A percentile compares a stretch with the other conserved stretches of the same genome.
These are phyloP conservation scores for Polysphondylium violaceum DNA, from an alignment of 78 protist species.

Conservation along the genomic window DNA sequence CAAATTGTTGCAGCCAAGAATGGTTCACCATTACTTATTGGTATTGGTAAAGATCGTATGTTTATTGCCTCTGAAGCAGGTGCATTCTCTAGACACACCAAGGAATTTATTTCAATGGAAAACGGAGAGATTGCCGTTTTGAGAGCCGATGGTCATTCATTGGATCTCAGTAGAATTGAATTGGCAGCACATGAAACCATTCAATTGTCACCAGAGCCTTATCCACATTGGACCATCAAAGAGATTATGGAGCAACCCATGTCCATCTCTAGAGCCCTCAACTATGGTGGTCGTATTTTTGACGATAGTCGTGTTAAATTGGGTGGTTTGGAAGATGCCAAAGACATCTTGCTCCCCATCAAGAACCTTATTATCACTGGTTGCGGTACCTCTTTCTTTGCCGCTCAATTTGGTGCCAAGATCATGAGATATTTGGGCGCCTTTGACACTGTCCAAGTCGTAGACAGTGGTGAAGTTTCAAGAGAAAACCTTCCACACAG, in stretches of 20 bases:
- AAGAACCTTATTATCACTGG: slow-evolving; percentile 87
- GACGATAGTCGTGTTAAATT: slow-evolving; percentile 76
- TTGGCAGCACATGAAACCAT: slow-evolving; percentile 77
- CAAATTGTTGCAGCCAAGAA: slow-evolving; percentile 76
- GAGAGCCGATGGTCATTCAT: slow-evolving; percentile 69
- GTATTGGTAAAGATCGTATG: slow-evolving; percentile 80
- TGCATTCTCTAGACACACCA: slow-evolving; percentile 83
- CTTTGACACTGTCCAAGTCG: slow-evolving; percentile 83
- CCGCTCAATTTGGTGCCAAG: slow-evolving; percentile 83
- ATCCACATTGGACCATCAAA: slow-evolving; percentile 96
- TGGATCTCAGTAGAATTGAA: slow-evolving; percentile 68
- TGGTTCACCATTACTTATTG: slow-evolving; percentile 80
- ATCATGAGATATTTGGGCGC: slow-evolving; percentile 72
- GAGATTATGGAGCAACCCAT: slow-evolving; percentile 98
- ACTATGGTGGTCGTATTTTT: slow-evolving; percentile 90
- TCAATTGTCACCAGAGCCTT: slow-evolving; percentile 77
- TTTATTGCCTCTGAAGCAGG: slow-evolving; percentile 81
- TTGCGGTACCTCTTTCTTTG: slow-evolving; percentile 94
- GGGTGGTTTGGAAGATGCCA: slow-evolving; percentile 88
- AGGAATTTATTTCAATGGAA: slow-evolving; percentile 79
- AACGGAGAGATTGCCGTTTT: slow-evolving; percentile 81
- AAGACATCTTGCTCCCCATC: slow-evolving; percentile 56
- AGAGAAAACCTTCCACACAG: slow-evolving; percentile 66
- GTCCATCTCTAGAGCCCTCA: slow-evolving; percentile 83
- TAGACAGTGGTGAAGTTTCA: slow-evolving; percentile 75